These are phyloP conservation scores for Knoxia roxburghii DNA, from an alignment of 257 asterid genomes.

Conservation along the genomic window DNA sequence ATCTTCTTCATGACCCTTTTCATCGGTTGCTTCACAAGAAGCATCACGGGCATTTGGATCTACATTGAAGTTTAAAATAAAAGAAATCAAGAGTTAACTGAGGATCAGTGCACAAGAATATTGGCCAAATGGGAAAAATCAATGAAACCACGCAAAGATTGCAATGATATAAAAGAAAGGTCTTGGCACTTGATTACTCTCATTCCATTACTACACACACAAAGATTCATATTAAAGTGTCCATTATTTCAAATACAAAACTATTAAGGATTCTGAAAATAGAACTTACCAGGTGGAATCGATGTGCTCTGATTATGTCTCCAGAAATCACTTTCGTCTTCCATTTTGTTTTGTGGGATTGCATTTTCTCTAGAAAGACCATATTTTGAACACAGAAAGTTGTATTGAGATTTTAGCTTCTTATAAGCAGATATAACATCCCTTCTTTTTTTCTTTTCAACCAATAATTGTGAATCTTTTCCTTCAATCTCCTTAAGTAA, in stretches of 20 bases:
- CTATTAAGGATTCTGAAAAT: background rate
- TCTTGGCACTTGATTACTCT: background rate
- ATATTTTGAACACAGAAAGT: constrained; percentile 39
- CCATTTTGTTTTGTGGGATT: constrained; percentile 32
- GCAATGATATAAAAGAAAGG: constrained; percentile 2
- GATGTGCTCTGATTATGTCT: constrained; percentile 34
- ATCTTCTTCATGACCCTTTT: constrained; percentile 29
- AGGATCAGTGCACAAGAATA: constrained; percentile 1
- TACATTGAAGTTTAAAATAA: constrained; percentile 31
- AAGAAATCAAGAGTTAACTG: constrained; percentile 12
- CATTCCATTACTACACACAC: background rate
- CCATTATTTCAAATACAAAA: background rate
- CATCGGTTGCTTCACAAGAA: constrained; percentile 29
- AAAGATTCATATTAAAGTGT: background rate
- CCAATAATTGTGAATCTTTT: constrained; percentile 53
- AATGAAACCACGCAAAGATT: background rate
- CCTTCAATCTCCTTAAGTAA: constrained; percentile 65
- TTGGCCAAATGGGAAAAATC: background rate
- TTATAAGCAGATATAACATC: constrained; percentile 36
- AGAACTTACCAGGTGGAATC: constrained; percentile 39
- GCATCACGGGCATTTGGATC: constrained; percentile 26
- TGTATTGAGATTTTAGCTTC: constrained; percentile 64
- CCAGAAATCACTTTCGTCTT: constrained; percentile 37
- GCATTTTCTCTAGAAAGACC: constrained; percentile 44
- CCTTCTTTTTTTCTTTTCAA: constrained; percentile 46